Percentiles rank a stretch among this genome's conserved stretches.
phyloP scores from a whole-genome alignment of 306 rosid genomes.

The Quercus bicolor region DNA sequence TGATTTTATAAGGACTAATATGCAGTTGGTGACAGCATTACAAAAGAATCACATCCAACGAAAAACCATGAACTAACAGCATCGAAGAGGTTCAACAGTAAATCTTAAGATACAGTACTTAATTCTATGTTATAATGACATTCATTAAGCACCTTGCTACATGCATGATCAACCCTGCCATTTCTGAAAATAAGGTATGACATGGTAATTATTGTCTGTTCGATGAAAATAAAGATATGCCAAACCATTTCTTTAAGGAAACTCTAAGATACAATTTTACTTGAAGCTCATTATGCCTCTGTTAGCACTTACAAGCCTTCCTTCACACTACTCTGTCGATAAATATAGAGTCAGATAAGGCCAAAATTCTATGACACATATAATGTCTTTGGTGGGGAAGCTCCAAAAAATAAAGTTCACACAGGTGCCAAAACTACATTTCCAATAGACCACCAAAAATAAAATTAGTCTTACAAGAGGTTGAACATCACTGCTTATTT shows the following conservation, averaged over 20 bases:
- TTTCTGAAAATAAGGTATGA: background rate
- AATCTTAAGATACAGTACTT: background rate
- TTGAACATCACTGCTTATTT: background rate
- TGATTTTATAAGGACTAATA: background rate
- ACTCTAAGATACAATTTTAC: background rate
- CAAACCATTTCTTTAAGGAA: background rate
- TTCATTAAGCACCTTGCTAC: background rate
- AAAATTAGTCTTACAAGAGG: background rate
- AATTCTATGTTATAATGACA: background rate
- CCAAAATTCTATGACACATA: background rate
- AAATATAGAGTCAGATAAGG: background rate
- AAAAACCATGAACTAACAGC: background rate
- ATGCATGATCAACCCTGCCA: background rate
- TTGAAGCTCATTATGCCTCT: background rate
- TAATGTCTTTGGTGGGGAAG: background rate
- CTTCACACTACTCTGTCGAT: background rate
- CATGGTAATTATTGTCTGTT: background rate
- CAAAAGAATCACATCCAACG: background rate
- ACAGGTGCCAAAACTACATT: background rate
- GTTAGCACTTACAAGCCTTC: background rate
- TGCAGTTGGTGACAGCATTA: background rate
- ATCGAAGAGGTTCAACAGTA: background rate
- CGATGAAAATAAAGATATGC: background rate
- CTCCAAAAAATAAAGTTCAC: background rate
- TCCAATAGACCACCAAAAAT: background rate